These are phyloP conservation scores for Amanita thiersii DNA, from an alignment of 768 basidiomycete species.

Conservation along the genomic window DNA sequence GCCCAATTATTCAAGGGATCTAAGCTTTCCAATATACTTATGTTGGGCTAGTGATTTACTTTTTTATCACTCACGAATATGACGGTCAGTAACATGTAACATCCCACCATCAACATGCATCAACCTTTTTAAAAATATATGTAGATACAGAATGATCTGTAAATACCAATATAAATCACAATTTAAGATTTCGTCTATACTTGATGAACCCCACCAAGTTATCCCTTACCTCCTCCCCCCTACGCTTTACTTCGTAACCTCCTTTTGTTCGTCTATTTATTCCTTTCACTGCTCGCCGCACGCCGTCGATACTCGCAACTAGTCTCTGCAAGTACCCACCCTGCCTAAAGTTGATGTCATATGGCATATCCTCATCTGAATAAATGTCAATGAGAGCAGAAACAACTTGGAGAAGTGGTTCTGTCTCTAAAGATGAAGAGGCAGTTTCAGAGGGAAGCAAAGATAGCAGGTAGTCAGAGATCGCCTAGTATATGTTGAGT, in stretches of 20 bases:
- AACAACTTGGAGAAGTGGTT: slow-evolving; percentile 67
- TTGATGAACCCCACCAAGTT: slow-evolving; percentile 71
- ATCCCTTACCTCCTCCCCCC: slow-evolving; percentile 71
- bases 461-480: slow-evolving; percentile 60
- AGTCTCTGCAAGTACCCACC: slow-evolving; percentile 50
- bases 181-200: slow-evolving; percentile 53
- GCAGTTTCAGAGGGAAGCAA: slow-evolving; percentile 39
- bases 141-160: neutral
- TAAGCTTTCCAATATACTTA: too few relatives aligned
- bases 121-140: slow-evolving; percentile 8
- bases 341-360: slow-evolving; percentile 75
- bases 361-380: slow-evolving; percentile 76
- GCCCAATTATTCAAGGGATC: too few relatives aligned
- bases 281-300: slow-evolving; percentile 52
- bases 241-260: slow-evolving; percentile 52
- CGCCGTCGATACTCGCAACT: slow-evolving; percentile 47
- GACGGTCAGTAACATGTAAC: too few relatives aligned
- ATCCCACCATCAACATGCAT: slow-evolving; percentile 50
- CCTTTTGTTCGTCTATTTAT: slow-evolving; percentile 65
- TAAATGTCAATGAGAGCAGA: slow-evolving; percentile 91
- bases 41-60: too few relatives aligned
- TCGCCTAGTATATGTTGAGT: slow-evolving; percentile 31
- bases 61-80: too few relatives aligned
- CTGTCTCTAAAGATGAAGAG: slow-evolving; percentile 40
- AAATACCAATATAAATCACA: slow-evolving; percentile 17